These are phyloP conservation scores for Elongisporangium prolatum DNA, from an alignment of 352 stramenopile genomes.

Conservation along the genomic window DNA sequence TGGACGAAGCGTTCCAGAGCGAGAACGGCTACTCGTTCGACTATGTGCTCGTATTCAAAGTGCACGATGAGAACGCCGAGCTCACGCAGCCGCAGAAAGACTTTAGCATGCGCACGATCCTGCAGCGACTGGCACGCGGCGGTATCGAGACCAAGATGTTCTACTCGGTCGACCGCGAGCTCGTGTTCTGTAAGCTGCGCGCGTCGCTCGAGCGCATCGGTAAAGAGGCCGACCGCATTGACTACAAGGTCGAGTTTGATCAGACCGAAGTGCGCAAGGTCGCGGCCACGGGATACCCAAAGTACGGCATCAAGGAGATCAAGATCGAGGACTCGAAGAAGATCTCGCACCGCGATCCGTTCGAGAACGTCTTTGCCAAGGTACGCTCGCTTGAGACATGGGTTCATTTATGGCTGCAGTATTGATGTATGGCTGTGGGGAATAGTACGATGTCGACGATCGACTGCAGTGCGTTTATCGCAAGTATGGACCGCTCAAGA, in stretches of 20 bases:
- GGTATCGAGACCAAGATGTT: conserved; percentile 86
- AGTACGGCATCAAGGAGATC: conserved; percentile 62
- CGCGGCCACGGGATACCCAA: conserved; percentile 45
- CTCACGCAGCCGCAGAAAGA: conserved; percentile 58
- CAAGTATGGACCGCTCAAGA: conserved; percentile 67
- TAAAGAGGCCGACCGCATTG: conserved; percentile 70
- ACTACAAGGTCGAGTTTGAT: conserved; percentile 80
- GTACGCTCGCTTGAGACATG: conserved; percentile 3
- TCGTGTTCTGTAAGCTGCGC: conserved; percentile 77
- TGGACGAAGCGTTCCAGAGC: conserved; percentile 55
- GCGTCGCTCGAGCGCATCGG: conserved; percentile 55
- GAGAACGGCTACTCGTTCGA: conserved; percentile 78
- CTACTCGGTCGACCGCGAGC: conserved; percentile 57
- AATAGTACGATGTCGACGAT: conserved; percentile 52
- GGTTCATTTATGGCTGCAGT: neutral
- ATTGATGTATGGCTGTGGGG: neutral
- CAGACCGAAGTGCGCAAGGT: conserved; percentile 45
- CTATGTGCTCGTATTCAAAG: conserved; percentile 80
- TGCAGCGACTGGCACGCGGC: conserved; percentile 56
- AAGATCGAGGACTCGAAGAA: conserved; percentile 41
- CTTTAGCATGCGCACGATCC: conserved; percentile 62
- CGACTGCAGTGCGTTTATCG: conserved; percentile 60
- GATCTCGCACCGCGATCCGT: conserved; percentile 55
- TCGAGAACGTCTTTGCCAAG: conserved; percentile 72
- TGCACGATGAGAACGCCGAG: conserved; percentile 60